Conservation (phyloP, 1,284 basidiomycete species). For the Naganishia sp. region DNA sequence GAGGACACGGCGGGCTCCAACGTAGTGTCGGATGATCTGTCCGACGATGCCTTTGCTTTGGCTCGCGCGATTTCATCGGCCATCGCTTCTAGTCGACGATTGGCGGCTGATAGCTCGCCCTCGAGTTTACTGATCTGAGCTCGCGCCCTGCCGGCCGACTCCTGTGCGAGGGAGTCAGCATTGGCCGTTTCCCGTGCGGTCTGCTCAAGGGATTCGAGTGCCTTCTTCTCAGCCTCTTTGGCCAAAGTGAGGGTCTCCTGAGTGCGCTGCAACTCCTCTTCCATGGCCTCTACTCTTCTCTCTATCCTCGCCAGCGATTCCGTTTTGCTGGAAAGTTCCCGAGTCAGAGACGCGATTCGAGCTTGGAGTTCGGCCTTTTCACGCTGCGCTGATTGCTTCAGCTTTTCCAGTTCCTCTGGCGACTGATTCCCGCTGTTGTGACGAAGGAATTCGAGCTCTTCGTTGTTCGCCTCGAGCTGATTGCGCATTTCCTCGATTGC, state of each 20-base stretch:
- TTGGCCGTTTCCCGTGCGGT: background rate
- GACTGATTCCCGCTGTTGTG: slow-evolving; percentile 10
- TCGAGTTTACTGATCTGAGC: slow-evolving; percentile 11
- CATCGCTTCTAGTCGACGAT: slow-evolving; percentile 3
- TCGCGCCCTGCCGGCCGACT: background rate
- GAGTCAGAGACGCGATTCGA: slow-evolving; percentile 8
- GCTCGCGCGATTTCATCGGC: background rate
- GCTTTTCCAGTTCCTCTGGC: slow-evolving; percentile 19
- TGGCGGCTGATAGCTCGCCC: slow-evolving; percentile 4
- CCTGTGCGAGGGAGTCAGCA: background rate
- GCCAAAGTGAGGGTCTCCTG: slow-evolving; percentile 3
- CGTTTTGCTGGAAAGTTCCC: slow-evolving; percentile 18
- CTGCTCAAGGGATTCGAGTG: background rate
- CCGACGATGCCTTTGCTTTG: background rate
- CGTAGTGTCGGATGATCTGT: background rate
- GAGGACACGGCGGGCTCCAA: slow-evolving; percentile 1
- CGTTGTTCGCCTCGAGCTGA: slow-evolving; percentile 46
- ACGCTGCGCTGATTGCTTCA: slow-evolving; percentile 25
- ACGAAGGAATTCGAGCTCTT: slow-evolving; percentile 44
- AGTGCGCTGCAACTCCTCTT: slow-evolving; percentile 13
- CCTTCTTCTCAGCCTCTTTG: slow-evolving; percentile 4
- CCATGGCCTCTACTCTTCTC: slow-evolving; percentile 21
- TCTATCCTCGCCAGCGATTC: slow-evolving; percentile 11
- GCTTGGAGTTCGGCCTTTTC: slow-evolving; percentile 21
- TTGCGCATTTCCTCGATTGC: slow-evolving; percentile 43